Evolutionary conservation across 495 filamentous ascomycete species (phyloP), one percentile per base, ranked within the genome.

Genomic region (Podospora pseudopauciseta): DNA sequence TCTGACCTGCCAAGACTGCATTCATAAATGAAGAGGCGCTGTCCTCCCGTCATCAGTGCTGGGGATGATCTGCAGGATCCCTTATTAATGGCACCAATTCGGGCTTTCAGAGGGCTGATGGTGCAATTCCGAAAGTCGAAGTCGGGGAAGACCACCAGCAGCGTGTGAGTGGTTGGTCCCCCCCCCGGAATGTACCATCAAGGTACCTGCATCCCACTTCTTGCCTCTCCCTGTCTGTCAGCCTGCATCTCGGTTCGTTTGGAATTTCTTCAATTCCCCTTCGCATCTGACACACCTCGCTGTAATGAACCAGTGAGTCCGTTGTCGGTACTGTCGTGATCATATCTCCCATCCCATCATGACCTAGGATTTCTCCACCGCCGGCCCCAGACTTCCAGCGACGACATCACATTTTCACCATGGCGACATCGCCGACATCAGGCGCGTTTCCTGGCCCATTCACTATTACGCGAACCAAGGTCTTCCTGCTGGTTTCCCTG

Each of bases 401-500:
- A 49, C 39, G 39, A 49, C 6, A 49, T 49, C 39, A 49, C 39
- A 16, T 16, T 49, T 49, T 49, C 5, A 16, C 39, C 39, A 49
- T 49, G 39, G 39, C 39, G 39, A 49, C 39, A 49, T 49, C 39
- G 39, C 39, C 13, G 39, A 49, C 39, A 9, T 49, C 39, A 49
- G 55, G 55, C 55, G 55, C 32, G 9, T 9, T 32, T 16, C 28
- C 56, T 18, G 55, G 20, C 55, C 26, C 3, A 5, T 59, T 58
- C 13, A n/a, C 23, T 19, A 26, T 58, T 23, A 58, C 55, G 6
- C 55, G n/a, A 23, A 58, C 55, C 55, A 58, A 58, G 11, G 26
- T 62, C 20, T 62, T 62, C 32, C 23, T 62, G 60, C 27, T 34
- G 20, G 60, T 62, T 27, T 20, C n/a, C 55, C 23, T 58, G 23